Evolutionary conservation across 169 alveolate species (phyloP).

Genomic region (Babesia gibsoni): DNA sequence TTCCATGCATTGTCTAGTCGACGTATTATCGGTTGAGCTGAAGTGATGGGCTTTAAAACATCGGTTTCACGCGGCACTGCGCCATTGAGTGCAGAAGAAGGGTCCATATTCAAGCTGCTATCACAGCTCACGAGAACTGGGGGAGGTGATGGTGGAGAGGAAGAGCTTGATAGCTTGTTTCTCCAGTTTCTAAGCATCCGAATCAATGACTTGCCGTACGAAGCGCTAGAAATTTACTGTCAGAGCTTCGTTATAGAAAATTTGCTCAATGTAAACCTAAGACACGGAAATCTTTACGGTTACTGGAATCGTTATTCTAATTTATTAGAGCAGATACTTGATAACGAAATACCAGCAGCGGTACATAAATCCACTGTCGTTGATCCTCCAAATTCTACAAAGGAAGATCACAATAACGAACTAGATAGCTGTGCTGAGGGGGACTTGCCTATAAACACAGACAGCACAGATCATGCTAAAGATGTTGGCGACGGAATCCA

Average conservation of each 20-base stretch:
- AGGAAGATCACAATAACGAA: too few species aligned
- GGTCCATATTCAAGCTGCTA: slow-evolving; percentile 13
- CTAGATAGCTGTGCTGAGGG: too few species aligned
- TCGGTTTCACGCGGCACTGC: too few species aligned
- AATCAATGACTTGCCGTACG: slow-evolving; percentile 20
- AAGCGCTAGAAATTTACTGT: slow-evolving; percentile 5
- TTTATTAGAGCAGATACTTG: neutral
- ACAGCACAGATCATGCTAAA: too few species aligned
- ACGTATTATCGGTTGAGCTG: too few species aligned
- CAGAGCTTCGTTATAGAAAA: slow-evolving; percentile 12
- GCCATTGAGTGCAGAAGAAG: too few species aligned
- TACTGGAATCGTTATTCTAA: slow-evolving; percentile 18
- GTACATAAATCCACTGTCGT: too few species aligned
- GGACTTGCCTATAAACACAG: too few species aligned
- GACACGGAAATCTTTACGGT: neutral
- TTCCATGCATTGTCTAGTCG: too few species aligned
- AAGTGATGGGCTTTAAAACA: too few species aligned
- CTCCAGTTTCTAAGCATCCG: neutral
- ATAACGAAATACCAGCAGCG: neutral
- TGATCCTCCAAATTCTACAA: too few species aligned
- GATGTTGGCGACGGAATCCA: too few species aligned
- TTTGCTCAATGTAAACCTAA: slow-evolving; percentile 6
- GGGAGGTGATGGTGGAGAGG: neutral
- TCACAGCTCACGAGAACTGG: slow-evolving; percentile 13
- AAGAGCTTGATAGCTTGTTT: neutral